A percentile compares a stretch with the other conserved stretches of the same genome.
Conservation (phyloP, 176 grass and related monocot species). For the Musa itinerans region DNA sequence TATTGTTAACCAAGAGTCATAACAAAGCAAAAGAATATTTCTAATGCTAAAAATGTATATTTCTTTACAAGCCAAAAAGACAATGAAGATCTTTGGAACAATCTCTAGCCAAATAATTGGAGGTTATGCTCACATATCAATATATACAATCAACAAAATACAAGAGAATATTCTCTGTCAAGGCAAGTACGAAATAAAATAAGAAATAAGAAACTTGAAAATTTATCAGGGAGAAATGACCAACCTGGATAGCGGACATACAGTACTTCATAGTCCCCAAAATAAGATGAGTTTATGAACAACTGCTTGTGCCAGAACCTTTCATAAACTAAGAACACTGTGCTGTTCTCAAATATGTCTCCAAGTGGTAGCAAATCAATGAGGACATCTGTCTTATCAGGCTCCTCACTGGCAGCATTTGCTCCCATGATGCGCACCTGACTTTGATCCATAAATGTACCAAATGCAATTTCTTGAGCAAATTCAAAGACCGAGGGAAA, state of each 20-base stretch:
- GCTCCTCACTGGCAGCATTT: constrained; percentile 61
- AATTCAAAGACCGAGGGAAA: constrained; percentile 73
- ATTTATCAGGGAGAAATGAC: constrained; percentile 7
- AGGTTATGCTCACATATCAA: too few species aligned
- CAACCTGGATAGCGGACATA: constrained; percentile 79
- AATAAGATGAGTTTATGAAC: constrained; percentile 50
- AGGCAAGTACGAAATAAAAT: background rate
- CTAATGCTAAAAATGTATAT: background rate
- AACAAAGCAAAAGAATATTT: too few species aligned
- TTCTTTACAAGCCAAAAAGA: background rate
- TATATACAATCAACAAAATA: constrained; percentile 2
- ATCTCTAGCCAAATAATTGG: too few species aligned
- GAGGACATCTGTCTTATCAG: constrained; percentile 71
- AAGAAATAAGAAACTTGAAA: background rate
- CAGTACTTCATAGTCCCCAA: constrained; percentile 63
- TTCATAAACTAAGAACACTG: constrained; percentile 50
- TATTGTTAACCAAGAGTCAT: too few species aligned
- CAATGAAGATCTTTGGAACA: too few species aligned
- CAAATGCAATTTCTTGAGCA: constrained; percentile 73
- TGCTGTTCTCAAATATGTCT: constrained; percentile 47
- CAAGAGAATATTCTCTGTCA: background rate
- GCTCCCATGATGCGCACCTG: constrained; percentile 97
- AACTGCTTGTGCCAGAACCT: constrained; percentile 85
- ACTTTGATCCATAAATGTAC: constrained; percentile 65
- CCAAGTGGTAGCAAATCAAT: constrained; percentile 71